These are phyloP conservation scores for Fusarium chuoi DNA, from an alignment of 2,329 filamentous ascomycete species.

Conservation along the genomic window DNA sequence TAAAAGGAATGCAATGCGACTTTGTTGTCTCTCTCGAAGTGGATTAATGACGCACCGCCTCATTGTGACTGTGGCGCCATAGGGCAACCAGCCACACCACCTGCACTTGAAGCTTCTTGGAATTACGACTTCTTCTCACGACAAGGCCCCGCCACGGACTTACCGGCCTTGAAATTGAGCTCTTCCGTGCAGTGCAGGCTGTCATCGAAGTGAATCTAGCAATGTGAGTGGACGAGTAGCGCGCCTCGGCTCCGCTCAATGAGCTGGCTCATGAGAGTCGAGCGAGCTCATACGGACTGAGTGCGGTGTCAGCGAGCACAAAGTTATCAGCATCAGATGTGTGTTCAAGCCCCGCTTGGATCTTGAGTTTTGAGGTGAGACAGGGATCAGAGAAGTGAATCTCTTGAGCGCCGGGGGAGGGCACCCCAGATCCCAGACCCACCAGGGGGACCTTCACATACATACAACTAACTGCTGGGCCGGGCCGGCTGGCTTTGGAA, in stretches of 20 bases:
- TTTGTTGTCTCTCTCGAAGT: neutral
- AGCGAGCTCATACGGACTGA: neutral
- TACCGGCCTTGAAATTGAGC: slow-evolving; percentile 5
- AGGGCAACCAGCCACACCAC: neutral
- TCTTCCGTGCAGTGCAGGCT: neutral
- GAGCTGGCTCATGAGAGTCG: neutral
- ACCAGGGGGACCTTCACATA: neutral
- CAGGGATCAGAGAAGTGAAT: neutral
- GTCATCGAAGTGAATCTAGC: neutral
- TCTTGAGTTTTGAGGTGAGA: neutral
- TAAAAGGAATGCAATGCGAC: neutral
- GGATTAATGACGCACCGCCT: neutral
- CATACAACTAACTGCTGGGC: neutral
- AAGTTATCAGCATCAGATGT: neutral
- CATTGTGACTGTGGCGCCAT: neutral
- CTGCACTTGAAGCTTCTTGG: neutral
- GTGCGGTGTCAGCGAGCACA: neutral
- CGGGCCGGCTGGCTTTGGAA: neutral
- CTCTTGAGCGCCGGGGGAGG: neutral
- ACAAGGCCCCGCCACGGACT: neutral
- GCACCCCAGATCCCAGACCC: neutral
- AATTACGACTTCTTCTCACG: neutral
- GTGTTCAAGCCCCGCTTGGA: neutral
- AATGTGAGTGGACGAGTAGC: neutral
- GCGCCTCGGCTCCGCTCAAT: neutral